phyloP scores from a whole-genome alignment of 345 rosid genomes.

The Pseudoturritis turrita region DNA sequence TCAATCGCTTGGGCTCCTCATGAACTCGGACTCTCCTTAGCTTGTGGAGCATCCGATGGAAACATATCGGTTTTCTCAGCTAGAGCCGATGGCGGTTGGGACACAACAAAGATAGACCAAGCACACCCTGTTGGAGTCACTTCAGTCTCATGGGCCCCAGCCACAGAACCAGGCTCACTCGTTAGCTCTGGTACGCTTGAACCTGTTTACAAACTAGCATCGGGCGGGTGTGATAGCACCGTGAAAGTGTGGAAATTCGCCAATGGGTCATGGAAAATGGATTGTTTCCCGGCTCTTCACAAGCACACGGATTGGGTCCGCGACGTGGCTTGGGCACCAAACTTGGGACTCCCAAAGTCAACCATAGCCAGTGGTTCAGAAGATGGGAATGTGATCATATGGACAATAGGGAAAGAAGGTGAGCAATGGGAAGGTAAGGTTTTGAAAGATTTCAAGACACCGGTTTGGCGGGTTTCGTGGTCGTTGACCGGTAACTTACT shows the following conservation, averaged over 20 bases:
- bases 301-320: conserved; percentile 64
- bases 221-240: conserved; percentile 58
- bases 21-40: conserved; percentile 63
- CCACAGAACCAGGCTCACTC: conserved; percentile 52
- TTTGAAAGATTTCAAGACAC: conserved; percentile 57
- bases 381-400: conserved; percentile 57
- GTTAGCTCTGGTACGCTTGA: conserved; percentile 47
- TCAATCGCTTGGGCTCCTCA: conserved; percentile 70
- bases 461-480: conserved; percentile 62
- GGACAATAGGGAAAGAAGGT: conserved; percentile 56
- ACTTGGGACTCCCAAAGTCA: conserved; percentile 59
- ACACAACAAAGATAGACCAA: conserved; percentile 49
- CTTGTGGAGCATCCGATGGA: conserved; percentile 69
- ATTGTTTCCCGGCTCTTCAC: conserved; percentile 55
- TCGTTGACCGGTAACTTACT: conserved; percentile 56
- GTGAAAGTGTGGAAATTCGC: conserved; percentile 58
- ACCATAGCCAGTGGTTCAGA: conserved; percentile 63
- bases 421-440: conserved; percentile 58
- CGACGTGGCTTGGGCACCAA: conserved; percentile 76
- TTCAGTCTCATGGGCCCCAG: conserved; percentile 66
- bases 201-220: conserved; percentile 53
- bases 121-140: conserved; percentile 71
- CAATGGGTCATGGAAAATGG: conserved; percentile 59
- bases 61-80: conserved; percentile 54
- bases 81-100: conserved; percentile 60